A percentile compares a stretch with the other conserved stretches of the same genome.
Evolutionary conservation across 2,329 filamentous ascomycete genomes (phyloP).

Genomic region (Calonectria pseudoreteaudii): DNA sequence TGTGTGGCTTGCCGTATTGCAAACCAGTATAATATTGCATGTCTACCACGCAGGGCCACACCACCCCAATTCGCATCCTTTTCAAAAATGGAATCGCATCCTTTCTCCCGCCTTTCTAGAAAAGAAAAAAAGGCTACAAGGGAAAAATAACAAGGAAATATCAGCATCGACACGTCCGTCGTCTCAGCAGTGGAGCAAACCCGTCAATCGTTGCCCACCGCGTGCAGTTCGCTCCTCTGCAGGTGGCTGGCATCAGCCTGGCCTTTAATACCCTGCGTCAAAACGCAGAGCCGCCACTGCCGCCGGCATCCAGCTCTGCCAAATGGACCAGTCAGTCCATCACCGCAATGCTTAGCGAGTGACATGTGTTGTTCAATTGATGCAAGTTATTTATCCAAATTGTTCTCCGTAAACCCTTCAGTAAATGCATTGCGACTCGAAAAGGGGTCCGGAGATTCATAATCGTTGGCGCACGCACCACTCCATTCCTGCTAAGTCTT

Average conservation of each 20-base stretch:
- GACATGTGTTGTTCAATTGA: background rate
- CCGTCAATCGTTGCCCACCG: slow-evolving; percentile 2
- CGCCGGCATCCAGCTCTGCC: background rate
- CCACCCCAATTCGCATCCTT: background rate
- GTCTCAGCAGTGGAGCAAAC: background rate
- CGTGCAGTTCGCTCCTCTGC: background rate
- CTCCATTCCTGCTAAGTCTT: background rate
- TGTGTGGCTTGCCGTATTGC: background rate
- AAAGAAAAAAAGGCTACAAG: background rate
- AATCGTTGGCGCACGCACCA: background rate
- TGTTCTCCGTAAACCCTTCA: background rate
- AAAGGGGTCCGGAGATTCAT: background rate
- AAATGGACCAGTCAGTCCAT: background rate
- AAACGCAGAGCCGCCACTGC: slow-evolving; percentile 2
- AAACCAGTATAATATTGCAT: background rate
- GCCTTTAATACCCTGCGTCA: background rate
- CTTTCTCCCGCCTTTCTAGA: background rate
- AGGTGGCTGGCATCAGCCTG: background rate
- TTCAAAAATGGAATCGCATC: background rate
- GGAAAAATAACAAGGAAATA: background rate
- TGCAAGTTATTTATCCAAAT: background rate
- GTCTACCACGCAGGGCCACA: background rate
- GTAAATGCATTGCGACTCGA: background rate
- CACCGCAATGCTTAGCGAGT: background rate
- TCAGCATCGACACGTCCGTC: background rate